phyloP scores from a whole-genome alignment of 2,329 filamentous ascomycete genomes.

The Hirsutella rhossiliensis region DNA sequence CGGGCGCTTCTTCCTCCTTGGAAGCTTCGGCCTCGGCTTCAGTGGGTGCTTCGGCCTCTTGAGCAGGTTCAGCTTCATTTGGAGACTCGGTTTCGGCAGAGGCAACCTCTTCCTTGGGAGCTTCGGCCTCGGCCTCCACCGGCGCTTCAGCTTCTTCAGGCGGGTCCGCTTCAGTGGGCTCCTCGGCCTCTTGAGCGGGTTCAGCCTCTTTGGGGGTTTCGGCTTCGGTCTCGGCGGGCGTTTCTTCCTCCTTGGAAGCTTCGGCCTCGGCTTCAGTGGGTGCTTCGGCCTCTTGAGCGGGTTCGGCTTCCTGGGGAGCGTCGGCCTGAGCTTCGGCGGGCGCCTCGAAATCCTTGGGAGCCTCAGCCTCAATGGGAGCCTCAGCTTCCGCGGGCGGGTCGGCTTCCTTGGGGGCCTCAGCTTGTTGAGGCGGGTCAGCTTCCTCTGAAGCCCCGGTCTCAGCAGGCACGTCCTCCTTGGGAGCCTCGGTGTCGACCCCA shows the following conservation, averaged over 20 bases:
- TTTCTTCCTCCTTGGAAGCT: neutral
- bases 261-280: neutral
- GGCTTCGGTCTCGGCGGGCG: neutral
- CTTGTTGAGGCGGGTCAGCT: no score
- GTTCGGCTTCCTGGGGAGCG: neutral
- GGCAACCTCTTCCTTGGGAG: neutral
- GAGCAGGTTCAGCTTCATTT: neutral
- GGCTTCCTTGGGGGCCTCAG: no score
- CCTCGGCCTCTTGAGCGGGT: neutral
- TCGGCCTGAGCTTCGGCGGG: neutral
- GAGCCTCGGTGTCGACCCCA: neutral
- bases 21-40: neutral
- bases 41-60: conserved; percentile 1
- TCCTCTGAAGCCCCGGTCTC: neutral
- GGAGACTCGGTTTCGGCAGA: neutral
- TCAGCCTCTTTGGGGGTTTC: neutral
- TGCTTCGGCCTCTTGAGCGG: neutral
- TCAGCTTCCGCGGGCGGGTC: neutral
- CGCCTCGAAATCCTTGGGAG: neutral
- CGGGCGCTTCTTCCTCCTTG: neutral
- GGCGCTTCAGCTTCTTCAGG: neutral
- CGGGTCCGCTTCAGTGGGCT: neutral
- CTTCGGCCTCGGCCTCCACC: neutral
- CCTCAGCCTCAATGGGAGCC: neutral
- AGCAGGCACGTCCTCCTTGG: neutral